Percentiles rank a stretch among this genome's conserved stretches.
Conservation (phyloP, 1,284 basidiomycete genomes). For the Marasmius fiardii region DNA sequence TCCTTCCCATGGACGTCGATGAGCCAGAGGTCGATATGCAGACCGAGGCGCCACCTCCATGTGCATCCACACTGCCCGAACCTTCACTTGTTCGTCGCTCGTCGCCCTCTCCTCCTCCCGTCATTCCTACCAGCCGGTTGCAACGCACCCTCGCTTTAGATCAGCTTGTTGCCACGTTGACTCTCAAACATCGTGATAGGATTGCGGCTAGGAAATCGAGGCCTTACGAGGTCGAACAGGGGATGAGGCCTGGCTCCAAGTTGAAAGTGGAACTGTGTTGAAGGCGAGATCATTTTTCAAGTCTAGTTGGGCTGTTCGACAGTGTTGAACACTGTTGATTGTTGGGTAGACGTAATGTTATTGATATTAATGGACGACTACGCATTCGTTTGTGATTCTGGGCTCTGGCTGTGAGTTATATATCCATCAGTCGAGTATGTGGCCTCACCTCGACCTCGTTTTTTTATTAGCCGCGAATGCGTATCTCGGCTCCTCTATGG, state of each 20-base stretch:
- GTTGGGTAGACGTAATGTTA: not conserved
- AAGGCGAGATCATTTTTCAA: not conserved
- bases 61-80: not conserved
- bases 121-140: not conserved
- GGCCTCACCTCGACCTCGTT: not conserved
- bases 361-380: not conserved
- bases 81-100: not conserved
- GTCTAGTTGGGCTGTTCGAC: not conserved
- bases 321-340: not conserved
- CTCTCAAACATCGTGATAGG: not conserved
- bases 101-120: not conserved
- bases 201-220: not conserved
- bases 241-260: not conserved
- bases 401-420: not conserved
- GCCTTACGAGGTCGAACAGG: not conserved
- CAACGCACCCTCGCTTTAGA: not conserved
- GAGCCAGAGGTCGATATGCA: not conserved
- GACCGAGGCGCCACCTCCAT: not conserved
- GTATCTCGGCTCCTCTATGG: not conserved
- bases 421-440: not conserved
- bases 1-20: not conserved
- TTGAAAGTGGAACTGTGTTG: not conserved
- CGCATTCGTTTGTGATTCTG: not conserved
- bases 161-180: conserved; percentile 1
- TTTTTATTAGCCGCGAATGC: not conserved